Percentiles rank a stretch among this genome's conserved stretches.
Evolutionary conservation across 345 rosid species (phyloP).

Genomic region (Citrus medica): DNA sequence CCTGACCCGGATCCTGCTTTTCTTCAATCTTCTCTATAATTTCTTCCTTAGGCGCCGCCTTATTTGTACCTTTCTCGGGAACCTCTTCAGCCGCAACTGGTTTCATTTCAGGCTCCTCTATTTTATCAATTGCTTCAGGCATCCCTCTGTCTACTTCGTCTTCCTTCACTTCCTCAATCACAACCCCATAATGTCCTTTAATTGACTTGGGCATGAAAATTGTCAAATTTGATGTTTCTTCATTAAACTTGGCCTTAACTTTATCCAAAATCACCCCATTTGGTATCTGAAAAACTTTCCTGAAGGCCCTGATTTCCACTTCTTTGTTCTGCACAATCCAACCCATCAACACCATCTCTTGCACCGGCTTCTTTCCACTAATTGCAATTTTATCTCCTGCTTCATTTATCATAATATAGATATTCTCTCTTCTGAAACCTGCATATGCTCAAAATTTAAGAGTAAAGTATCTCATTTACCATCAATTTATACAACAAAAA

Average conservation of each 20-base stretch:
- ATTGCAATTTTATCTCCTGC: constrained; percentile 56
- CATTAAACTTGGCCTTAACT: constrained; percentile 64
- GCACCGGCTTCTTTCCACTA: constrained; percentile 59
- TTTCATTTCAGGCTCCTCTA: constrained; percentile 9
- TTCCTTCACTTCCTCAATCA: constrained; percentile 53
- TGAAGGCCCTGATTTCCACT: constrained; percentile 52
- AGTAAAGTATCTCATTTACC: background rate
- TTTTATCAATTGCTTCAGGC: constrained; percentile 9
- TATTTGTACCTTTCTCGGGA: background rate
- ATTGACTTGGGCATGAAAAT: constrained; percentile 63
- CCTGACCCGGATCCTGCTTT: constrained; percentile 15
- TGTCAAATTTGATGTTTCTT: constrained; percentile 45
- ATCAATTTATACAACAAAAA: background rate
- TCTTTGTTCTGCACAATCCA: constrained; percentile 60
- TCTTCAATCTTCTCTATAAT: background rate
- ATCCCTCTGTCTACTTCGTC: constrained; percentile 5
- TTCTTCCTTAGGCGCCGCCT: background rate
- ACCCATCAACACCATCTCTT: constrained; percentile 60
- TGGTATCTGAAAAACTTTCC: constrained; percentile 60
- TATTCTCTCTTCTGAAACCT: constrained; percentile 64
- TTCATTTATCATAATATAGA: constrained; percentile 60
- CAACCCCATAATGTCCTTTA: constrained; percentile 48
- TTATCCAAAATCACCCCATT: constrained; percentile 50
- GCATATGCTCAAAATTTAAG: constrained; percentile 11
- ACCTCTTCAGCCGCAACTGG: constrained; percentile 6